Conservation (phyloP, 345 rosid species). For the Mangifera indica region DNA sequence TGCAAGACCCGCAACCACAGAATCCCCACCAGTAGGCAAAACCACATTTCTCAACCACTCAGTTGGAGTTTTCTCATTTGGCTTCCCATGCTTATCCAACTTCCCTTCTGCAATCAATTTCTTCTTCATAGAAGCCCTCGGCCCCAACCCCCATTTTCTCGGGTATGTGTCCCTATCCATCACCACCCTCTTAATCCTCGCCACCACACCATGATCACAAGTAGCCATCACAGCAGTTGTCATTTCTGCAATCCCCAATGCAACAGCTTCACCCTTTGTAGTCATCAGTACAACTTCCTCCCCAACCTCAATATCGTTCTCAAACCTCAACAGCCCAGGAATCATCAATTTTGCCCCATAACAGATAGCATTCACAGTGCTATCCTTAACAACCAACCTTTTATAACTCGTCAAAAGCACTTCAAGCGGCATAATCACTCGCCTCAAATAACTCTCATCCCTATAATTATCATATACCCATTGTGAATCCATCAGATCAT, state of each 20-base stretch:
- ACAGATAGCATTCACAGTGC: constrained; percentile 92
- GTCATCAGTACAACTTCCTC: constrained; percentile 94
- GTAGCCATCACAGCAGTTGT: constrained; percentile 94
- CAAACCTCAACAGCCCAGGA: constrained; percentile 85
- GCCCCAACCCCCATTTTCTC: constrained; percentile 95
- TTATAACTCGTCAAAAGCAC: constrained; percentile 83
- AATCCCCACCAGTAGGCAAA: constrained; percentile 73
- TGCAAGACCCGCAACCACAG: constrained; percentile 64
- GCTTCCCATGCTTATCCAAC: constrained; percentile 86
- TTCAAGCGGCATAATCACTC: constrained; percentile 91
- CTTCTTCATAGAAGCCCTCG: constrained; percentile 84
- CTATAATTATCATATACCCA: constrained; percentile 63
- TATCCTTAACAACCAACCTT: constrained; percentile 90
- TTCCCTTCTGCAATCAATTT: constrained; percentile 77
- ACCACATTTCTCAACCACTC: constrained; percentile 81
- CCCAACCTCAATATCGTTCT: constrained; percentile 83
- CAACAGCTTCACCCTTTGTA: constrained; percentile 92
- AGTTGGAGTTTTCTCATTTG: constrained; percentile 68
- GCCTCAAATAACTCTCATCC: constrained; percentile 79
- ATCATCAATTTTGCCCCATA: constrained; percentile 95
- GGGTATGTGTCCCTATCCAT: constrained; percentile 99
- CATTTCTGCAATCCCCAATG: constrained; percentile 95
- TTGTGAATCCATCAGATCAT: constrained; percentile 98
- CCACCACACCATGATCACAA: constrained; percentile 94
- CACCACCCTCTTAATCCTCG: constrained; percentile 94